These are phyloP conservation scores for Phytophthora pini DNA, from an alignment of 352 stramenopile genomes.

Conservation along the genomic window DNA sequence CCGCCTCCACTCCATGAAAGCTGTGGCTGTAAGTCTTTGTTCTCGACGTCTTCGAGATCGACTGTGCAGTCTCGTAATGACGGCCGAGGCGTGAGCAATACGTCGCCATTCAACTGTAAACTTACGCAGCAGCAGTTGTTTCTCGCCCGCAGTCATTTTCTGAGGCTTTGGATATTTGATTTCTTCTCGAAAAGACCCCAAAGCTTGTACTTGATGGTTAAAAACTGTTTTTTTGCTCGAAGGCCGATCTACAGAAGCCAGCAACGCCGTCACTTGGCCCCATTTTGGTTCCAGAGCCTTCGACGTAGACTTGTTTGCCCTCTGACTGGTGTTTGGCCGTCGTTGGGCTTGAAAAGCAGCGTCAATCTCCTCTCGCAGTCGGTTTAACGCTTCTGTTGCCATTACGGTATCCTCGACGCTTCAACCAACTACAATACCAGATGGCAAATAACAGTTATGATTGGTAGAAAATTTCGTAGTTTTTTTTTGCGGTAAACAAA, in stretches of 20 bases:
- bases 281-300: constrained; percentile 24
- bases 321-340: not conserved
- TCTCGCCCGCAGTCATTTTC: constrained; percentile 12
- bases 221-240: not conserved
- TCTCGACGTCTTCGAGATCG: constrained; percentile 22
- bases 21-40: not conserved
- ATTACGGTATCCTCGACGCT: not conserved
- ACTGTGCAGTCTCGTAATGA: constrained; percentile 16
- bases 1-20: constrained; percentile 21
- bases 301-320: not conserved
- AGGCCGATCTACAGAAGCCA: constrained; percentile 29
- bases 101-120: constrained; percentile 17
- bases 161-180: not conserved
- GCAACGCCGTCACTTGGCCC: constrained; percentile 33
- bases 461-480: constrained; percentile 5
- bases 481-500: constrained; percentile 13
- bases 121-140: constrained; percentile 5
- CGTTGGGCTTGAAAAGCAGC: constrained; percentile 31
- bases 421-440: too few relatives aligned
- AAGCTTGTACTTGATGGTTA: not conserved
- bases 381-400: constrained; percentile 25
- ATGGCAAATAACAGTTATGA: not conserved
- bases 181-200: not conserved
- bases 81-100: not conserved
- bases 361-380: constrained; percentile 32